These are phyloP conservation scores for Huntiella savannae DNA, from an alignment of 2,329 filamentous ascomycete species.

Conservation along the genomic window DNA sequence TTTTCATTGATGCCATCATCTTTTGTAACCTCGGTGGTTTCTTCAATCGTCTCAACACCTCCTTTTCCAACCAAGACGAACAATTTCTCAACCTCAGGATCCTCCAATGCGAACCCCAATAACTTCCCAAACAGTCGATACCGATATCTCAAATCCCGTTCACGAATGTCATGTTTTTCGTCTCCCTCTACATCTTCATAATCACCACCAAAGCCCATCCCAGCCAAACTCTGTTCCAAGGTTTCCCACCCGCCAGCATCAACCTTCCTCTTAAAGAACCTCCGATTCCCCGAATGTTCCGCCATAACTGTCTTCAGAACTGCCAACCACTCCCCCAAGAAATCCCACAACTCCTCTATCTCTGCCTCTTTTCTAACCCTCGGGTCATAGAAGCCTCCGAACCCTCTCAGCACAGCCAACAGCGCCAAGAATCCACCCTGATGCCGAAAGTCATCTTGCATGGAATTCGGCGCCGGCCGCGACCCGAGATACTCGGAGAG, in stretches of 20 bases:
- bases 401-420: slow-evolving; percentile 46
- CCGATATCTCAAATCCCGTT: slow-evolving; percentile 48
- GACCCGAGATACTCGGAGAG: slow-evolving; percentile 45
- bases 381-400: slow-evolving; percentile 61
- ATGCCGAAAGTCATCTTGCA: slow-evolving; percentile 68
- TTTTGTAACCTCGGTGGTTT: background rate
- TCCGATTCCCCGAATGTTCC: slow-evolving; percentile 66
- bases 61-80: slow-evolving; percentile 23
- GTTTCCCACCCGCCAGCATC: slow-evolving; percentile 62
- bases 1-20: background rate
- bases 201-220: slow-evolving; percentile 41
- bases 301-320: slow-evolving; percentile 58
- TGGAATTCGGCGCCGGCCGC: slow-evolving; percentile 25
- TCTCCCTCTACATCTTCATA: background rate
- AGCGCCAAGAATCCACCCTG: slow-evolving; percentile 60
- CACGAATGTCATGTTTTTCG: slow-evolving; percentile 19
- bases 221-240: slow-evolving; percentile 52
- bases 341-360: slow-evolving; percentile 44
- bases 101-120: slow-evolving; percentile 61
- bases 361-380: slow-evolving; percentile 40
- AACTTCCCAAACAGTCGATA: slow-evolving; percentile 67
- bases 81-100: slow-evolving; percentile 52
- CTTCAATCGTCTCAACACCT: background rate
- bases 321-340: slow-evolving; percentile 52
- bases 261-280: slow-evolving; percentile 65